These are phyloP conservation scores for Neurospora sp. DNA, from an alignment of 2,329 filamentous ascomycete species.

Conservation along the genomic window DNA sequence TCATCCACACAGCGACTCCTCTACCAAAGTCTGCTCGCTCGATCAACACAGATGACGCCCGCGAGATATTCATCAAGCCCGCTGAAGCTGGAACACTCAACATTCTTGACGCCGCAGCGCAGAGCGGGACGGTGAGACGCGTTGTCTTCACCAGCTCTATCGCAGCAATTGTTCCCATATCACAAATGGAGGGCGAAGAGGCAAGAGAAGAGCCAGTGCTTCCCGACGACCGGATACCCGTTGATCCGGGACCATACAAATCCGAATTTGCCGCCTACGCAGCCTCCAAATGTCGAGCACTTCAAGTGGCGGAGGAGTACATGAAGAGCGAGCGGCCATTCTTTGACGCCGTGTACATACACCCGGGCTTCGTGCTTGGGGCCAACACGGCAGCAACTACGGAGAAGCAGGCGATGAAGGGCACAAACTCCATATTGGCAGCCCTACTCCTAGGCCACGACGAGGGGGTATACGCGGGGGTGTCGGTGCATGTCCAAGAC, in stretches of 20 bases:
- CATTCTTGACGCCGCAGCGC: constrained; percentile 17
- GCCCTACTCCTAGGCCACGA: constrained; percentile 24
- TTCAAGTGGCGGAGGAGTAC: constrained; percentile 25
- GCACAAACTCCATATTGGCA: constrained; percentile 26
- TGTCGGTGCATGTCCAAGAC: constrained; percentile 28
- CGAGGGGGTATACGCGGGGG: constrained; percentile 18
- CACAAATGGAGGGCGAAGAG: constrained; percentile 9
- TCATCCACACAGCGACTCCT: constrained; percentile 21
- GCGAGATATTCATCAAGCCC: constrained; percentile 12
- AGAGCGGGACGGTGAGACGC: constrained; percentile 14
- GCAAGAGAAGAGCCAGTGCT: constrained; percentile 5
- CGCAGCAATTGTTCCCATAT: constrained; percentile 17
- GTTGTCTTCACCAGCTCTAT: constrained; percentile 22
- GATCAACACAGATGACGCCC: constrained; percentile 9
- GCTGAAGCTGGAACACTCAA: constrained; percentile 17
- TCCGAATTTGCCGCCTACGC: constrained; percentile 25
- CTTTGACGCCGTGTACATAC: constrained; percentile 27
- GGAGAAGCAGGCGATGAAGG: constrained; percentile 20
- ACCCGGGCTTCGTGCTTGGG: constrained; percentile 28
- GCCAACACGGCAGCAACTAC: constrained; percentile 25
- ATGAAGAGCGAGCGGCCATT: constrained; percentile 22
- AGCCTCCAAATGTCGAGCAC: constrained; percentile 26
- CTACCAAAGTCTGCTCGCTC: constrained; percentile 2
- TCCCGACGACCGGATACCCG: constrained; percentile 26
- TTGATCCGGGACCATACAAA: constrained; percentile 19